Percentiles rank a stretch among this genome's conserved stretches.
Evolutionary conservation across 1,284 basidiomycete genomes (phyloP).

Genomic region (Ceratobasidium sp.): DNA sequence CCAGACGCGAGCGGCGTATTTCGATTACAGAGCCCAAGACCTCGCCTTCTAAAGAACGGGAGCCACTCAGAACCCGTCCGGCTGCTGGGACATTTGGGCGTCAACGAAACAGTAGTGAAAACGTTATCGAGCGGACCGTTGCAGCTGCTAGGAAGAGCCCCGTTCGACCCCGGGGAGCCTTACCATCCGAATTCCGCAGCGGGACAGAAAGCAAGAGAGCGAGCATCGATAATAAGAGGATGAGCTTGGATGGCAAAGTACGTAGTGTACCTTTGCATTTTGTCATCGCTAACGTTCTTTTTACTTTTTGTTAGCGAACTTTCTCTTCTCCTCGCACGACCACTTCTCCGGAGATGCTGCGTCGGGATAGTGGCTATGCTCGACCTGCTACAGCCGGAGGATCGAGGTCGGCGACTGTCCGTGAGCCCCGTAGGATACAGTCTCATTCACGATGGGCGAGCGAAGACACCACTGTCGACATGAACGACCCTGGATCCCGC

Average conservation of each 20-base stretch:
- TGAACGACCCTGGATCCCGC: neutral
- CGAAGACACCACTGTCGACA: slow-evolving; percentile 28
- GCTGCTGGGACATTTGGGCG: slow-evolving; percentile 44
- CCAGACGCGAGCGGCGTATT: slow-evolving; percentile 14
- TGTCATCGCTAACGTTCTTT: slow-evolving; percentile 1
- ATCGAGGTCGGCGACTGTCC: slow-evolving; percentile 16
- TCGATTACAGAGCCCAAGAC: slow-evolving; percentile 26
- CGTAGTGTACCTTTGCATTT: slow-evolving; percentile 45
- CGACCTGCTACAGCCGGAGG: slow-evolving; percentile 19
- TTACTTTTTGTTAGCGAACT: slow-evolving; percentile 32
- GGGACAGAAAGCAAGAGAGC: slow-evolving; percentile 38
- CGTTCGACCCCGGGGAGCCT: slow-evolving; percentile 40
- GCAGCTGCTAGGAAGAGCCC: slow-evolving; percentile 42
- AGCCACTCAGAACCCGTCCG: slow-evolving; percentile 49
- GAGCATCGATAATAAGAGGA: slow-evolving; percentile 29
- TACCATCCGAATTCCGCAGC: slow-evolving; percentile 42
- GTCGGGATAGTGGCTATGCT: slow-evolving; percentile 15
- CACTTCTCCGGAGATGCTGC: slow-evolving; percentile 29
- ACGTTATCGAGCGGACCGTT: slow-evolving; percentile 30
- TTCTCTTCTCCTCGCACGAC: slow-evolving; percentile 29
- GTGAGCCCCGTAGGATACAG: slow-evolving; percentile 26
- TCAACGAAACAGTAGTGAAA: slow-evolving; percentile 25
- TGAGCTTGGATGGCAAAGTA: slow-evolving; percentile 60
- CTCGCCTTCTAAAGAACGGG: slow-evolving; percentile 43
- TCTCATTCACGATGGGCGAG: slow-evolving; percentile 43